phyloP scores from a whole-genome alignment of 768 basidiomycete species.

The Auricularia sp. region DNA sequence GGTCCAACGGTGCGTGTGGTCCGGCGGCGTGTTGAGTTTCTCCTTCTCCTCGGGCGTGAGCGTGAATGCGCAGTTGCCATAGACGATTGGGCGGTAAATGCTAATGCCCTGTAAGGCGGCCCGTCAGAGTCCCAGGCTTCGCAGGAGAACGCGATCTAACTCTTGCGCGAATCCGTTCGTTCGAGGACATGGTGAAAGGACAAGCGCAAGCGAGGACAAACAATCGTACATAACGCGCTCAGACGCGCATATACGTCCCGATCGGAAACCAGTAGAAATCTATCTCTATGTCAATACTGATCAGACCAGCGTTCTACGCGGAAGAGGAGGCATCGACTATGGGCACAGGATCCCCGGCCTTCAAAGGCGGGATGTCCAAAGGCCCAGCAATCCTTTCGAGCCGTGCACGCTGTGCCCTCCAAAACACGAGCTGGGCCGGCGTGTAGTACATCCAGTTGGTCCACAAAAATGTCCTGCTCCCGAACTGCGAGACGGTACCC shows the following conservation, averaged over 20 bases:
- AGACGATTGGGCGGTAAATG: slow-evolving; percentile 85
- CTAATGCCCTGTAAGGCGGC: slow-evolving; percentile 55
- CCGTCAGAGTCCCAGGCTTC: slow-evolving; percentile 9
- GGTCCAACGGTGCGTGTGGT: slow-evolving; percentile 95
- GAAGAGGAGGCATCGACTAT: neutral
- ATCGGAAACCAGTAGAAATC: no score
- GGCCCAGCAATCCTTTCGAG: slow-evolving; percentile 48
- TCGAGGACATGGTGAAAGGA: slow-evolving; percentile 33
- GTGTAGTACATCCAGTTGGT: slow-evolving; percentile 53
- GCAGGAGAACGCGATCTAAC: slow-evolving; percentile 32
- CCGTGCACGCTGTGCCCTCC: neutral
- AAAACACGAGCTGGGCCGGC: slow-evolving; percentile 29
- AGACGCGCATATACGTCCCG: neutral
- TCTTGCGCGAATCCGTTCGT: slow-evolving; percentile 71
- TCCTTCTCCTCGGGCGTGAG: slow-evolving; percentile 60
- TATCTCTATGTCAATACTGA: neutral
- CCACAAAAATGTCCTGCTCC: slow-evolving; percentile 60
- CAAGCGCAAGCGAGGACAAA: neutral
- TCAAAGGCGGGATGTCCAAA: slow-evolving; percentile 25
- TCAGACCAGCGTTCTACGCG: neutral
- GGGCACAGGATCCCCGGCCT: neutral
- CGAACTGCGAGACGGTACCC: slow-evolving; percentile 48
- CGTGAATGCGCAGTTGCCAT: slow-evolving; percentile 85
- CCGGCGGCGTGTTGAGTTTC: slow-evolving; percentile 34
- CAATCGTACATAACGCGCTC: neutral